Evolutionary conservation across 164 flowering plant species (phyloP).

Genomic region (Kalanchoe fedtschenkoi): DNA sequence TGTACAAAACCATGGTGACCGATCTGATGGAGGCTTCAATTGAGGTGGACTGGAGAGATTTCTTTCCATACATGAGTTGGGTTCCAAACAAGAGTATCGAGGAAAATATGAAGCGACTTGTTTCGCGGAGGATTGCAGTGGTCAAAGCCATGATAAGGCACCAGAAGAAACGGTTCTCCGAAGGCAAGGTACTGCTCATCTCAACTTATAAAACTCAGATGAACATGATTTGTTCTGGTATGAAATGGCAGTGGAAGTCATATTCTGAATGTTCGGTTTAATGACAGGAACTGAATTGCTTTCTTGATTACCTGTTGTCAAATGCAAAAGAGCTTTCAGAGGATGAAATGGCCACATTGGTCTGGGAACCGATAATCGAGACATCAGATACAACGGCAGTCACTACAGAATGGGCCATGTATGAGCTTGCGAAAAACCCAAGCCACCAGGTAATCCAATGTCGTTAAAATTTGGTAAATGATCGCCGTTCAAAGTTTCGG

Average conservation of each 20-base stretch:
- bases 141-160: constrained; percentile 51
- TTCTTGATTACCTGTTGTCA: constrained; percentile 43
- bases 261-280: background rate
- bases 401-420: constrained; percentile 87
- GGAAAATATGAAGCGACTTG: constrained; percentile 33
- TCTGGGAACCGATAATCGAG: constrained; percentile 86
- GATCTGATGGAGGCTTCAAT: constrained; percentile 81
- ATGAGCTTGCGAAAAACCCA: constrained; percentile 64
- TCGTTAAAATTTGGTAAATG: background rate
- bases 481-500: background rate
- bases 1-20: constrained; percentile 45
- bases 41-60: constrained; percentile 97
- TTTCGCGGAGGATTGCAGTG: constrained; percentile 40
- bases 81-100: constrained; percentile 66
- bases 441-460: constrained; percentile 37
- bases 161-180: constrained; percentile 36
- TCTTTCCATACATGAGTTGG: constrained; percentile 91
- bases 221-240: background rate
- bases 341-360: constrained; percentile 43
- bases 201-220: background rate
- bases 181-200: constrained; percentile 37
- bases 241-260: background rate
- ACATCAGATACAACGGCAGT: constrained; percentile 73
- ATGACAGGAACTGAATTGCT: constrained; percentile 44
- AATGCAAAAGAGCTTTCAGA: constrained; percentile 51